Percentiles rank a stretch among this genome's conserved stretches.
Conservation (phyloP, 805 yeast species). For the Candida loeiensis region DNA sequence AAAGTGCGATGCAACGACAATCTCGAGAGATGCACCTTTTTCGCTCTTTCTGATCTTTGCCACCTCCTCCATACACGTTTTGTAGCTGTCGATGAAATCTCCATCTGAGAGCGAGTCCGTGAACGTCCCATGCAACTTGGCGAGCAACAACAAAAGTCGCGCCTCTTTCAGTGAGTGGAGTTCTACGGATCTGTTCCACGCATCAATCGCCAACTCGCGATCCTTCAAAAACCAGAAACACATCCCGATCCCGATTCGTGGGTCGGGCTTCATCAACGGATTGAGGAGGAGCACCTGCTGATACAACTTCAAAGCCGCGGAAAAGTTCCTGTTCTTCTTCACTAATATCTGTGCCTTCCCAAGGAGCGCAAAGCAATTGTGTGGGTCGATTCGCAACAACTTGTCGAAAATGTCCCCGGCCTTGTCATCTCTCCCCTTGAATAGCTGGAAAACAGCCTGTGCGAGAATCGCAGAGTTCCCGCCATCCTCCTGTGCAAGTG, state of each 20-base stretch:
- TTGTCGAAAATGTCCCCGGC: slow-evolving; percentile 69
- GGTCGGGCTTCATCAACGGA: slow-evolving; percentile 83
- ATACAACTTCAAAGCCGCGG: slow-evolving; percentile 71
- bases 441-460: slow-evolving; percentile 60
- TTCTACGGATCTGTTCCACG: slow-evolving; percentile 81
- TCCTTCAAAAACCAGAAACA: slow-evolving; percentile 90
- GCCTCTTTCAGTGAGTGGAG: slow-evolving; percentile 54
- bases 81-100: slow-evolving; percentile 59
- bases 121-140: slow-evolving; percentile 62
- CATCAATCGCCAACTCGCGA: slow-evolving; percentile 64
- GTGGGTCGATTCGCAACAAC: slow-evolving; percentile 50
- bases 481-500: slow-evolving; percentile 13
- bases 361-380: slow-evolving; percentile 70
- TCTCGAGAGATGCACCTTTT: slow-evolving; percentile 10
- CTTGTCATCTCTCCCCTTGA: slow-evolving; percentile 60
- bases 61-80: slow-evolving; percentile 49
- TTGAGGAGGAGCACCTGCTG: slow-evolving; percentile 77
- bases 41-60: slow-evolving; percentile 19
- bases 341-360: slow-evolving; percentile 83
- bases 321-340: slow-evolving; percentile 62
- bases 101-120: slow-evolving; percentile 53
- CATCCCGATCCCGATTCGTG: slow-evolving; percentile 90
- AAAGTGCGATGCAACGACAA: slow-evolving; percentile 56
- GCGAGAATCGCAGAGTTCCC: slow-evolving; percentile 52
- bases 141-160: slow-evolving; percentile 60